These are phyloP conservation scores for Ettlia oleoabundans DNA, from an alignment of 139 green algal genomes.

Conservation along the genomic window DNA sequence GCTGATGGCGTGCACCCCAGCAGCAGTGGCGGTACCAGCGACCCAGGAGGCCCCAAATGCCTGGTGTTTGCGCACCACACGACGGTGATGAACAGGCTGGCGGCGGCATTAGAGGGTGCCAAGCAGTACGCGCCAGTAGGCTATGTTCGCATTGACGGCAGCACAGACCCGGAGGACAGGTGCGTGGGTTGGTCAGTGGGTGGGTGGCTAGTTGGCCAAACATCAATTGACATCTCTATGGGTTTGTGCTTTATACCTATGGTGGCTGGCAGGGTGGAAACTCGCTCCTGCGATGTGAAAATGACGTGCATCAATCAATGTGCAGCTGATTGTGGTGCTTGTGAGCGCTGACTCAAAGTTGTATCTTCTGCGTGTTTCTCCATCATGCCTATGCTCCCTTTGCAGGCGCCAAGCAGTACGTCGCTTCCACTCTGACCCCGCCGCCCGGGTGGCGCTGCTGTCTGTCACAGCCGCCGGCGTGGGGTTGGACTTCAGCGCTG, in stretches of 20 bases:
- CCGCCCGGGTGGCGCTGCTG: constrained; percentile 84
- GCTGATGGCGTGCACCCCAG: neutral
- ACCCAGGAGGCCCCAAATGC: constrained; percentile 72
- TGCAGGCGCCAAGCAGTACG: constrained; percentile 16
- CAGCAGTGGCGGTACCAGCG: neutral
- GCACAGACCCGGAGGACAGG: constrained; percentile 69
- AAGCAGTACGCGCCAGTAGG: constrained; percentile 21
- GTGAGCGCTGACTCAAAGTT: no score
- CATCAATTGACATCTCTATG: no score
- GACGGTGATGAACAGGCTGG: constrained; percentile 56
- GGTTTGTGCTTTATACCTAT: no score
- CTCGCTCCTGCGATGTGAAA: no score
- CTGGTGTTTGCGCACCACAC: constrained; percentile 96
- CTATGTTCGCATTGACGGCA: constrained; percentile 92
- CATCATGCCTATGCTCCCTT: neutral
- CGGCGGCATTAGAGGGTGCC: constrained; percentile 64
- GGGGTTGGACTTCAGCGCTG: constrained; percentile 91
- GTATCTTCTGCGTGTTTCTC: no score
- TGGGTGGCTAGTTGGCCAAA: no score
- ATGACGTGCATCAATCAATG: no score
- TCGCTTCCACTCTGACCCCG: constrained; percentile 47
- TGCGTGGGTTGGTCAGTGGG: neutral
- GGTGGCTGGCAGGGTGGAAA: no score
- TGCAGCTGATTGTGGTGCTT: neutral
- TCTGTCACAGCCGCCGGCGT: constrained; percentile 90